phyloP scores from a whole-genome alignment of 2,329 filamentous ascomycete genomes.

The Ceratocystis huliohia region DNA sequence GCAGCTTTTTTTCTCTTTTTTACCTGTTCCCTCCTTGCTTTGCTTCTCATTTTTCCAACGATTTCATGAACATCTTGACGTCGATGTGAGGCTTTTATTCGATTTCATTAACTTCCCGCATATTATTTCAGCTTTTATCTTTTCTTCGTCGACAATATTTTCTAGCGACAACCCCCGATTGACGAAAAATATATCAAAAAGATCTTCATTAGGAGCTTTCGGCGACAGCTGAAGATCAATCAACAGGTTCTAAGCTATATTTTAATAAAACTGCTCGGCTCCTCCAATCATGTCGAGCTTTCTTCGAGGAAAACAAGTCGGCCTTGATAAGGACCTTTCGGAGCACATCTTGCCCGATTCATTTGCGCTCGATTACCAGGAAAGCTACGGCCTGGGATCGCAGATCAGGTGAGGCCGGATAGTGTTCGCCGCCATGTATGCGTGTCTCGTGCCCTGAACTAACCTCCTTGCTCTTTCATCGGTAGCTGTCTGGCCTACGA shows the following conservation, averaged over 20 bases:
- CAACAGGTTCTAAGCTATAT: constrained; percentile 67
- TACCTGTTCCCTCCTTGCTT: background rate
- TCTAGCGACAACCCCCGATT: background rate
- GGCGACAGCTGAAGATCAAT: background rate
- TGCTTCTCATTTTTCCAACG: background rate
- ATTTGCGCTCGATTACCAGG: constrained; percentile 74
- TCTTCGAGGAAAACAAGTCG: constrained; percentile 81
- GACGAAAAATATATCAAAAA: background rate
- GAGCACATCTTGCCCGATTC: constrained; percentile 63
- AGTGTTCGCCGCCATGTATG: too few species aligned
- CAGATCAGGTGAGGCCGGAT: constrained; percentile 44
- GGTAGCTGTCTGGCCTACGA: constrained; percentile 77
- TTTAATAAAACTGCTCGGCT: constrained; percentile 78
- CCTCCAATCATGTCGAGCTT: constrained; percentile 60
- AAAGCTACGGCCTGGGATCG: constrained; percentile 70
- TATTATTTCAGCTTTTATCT: background rate
- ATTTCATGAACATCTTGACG: background rate
- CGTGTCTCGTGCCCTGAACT: background rate
- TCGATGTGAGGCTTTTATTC: background rate
- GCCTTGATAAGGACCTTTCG: constrained; percentile 83
- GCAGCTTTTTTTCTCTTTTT: background rate
- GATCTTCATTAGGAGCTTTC: background rate
- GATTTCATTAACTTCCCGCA: background rate
- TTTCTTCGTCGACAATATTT: background rate
- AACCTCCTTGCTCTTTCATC: constrained; percentile 29